These are phyloP conservation scores for Morella rubra DNA, from an alignment of 306 rosid genomes.

Conservation along the genomic window DNA sequence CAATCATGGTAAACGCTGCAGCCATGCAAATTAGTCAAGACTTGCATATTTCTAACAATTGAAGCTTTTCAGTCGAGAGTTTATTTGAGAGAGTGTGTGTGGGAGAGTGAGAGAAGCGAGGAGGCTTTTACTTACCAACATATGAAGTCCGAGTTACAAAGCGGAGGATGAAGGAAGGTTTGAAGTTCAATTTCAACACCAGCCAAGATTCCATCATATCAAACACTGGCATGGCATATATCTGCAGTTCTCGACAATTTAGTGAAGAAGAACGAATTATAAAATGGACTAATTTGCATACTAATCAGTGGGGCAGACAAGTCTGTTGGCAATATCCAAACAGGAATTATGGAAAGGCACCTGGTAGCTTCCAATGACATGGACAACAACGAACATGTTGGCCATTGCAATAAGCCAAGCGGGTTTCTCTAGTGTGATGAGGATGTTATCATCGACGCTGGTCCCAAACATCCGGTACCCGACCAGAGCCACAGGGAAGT, in stretches of 20 bases:
- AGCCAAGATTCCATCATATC: conserved; percentile 74
- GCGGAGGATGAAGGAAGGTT: conserved; percentile 57
- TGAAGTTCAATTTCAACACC: conserved; percentile 46
- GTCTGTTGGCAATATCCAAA: too few relatives aligned
- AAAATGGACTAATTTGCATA: not conserved
- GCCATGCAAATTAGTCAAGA: not conserved
- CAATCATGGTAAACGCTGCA: conserved; percentile 57
- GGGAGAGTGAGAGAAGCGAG: not conserved
- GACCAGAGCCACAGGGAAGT: conserved; percentile 68
- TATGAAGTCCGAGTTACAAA: conserved; percentile 47
- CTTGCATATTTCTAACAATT: too few relatives aligned
- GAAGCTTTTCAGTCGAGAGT: not conserved
- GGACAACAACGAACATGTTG: conserved; percentile 69
- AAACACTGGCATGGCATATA: conserved; percentile 78
- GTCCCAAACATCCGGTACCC: conserved; percentile 69
- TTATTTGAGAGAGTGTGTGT: not conserved
- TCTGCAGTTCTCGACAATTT: conserved; percentile 27
- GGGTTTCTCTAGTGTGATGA: conserved; percentile 49
- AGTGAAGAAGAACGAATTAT: not conserved
- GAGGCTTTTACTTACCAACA: conserved; percentile 50
- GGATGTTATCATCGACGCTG: conserved; percentile 45
- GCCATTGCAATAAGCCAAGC: conserved; percentile 72
- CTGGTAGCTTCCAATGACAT: conserved; percentile 86
- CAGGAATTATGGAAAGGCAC: conserved; percentile 17
- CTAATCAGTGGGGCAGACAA: too few relatives aligned